These are phyloP conservation scores for Cynanchum wilfordii DNA, from an alignment of 257 asterid genomes.

Conservation along the genomic window DNA sequence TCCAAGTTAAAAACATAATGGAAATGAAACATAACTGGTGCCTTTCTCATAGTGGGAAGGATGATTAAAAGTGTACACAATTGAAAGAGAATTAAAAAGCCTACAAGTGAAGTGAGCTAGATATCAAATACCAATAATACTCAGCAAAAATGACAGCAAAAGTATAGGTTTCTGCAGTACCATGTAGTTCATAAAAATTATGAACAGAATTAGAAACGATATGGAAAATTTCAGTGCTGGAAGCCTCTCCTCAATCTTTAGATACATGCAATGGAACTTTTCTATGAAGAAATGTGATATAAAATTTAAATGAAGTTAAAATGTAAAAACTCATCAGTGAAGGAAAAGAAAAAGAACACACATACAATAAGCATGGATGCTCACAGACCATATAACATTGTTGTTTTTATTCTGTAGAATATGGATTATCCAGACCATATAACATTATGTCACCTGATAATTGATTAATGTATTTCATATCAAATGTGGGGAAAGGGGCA, in stretches of 20 bases:
- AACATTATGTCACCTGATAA: neutral
- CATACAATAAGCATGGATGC: neutral
- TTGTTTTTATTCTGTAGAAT: neutral
- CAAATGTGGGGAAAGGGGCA: neutral
- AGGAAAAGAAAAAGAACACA: too few species aligned
- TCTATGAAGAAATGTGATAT: neutral
- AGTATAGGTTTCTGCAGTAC: neutral
- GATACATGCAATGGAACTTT: neutral
- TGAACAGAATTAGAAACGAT: neutral
- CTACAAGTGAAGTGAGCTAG: neutral
- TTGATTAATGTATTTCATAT: neutral
- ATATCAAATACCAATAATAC: neutral
- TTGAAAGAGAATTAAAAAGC: neutral
- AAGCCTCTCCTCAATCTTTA: neutral
- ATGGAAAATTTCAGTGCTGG: neutral
- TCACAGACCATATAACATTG: neutral
- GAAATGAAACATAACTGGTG: neutral
- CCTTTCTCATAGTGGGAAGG: neutral
- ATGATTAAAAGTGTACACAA: neutral
- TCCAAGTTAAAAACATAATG: neutral
- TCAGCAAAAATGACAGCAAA: neutral
- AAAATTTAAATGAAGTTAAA: too few species aligned
- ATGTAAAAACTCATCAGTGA: too few species aligned
- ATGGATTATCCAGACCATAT: too few species aligned
- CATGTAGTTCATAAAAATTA: neutral